Evolutionary conservation across 192 early-diverging fungal genomes (phyloP).

Genomic region (Spinellus fusiger): DNA sequence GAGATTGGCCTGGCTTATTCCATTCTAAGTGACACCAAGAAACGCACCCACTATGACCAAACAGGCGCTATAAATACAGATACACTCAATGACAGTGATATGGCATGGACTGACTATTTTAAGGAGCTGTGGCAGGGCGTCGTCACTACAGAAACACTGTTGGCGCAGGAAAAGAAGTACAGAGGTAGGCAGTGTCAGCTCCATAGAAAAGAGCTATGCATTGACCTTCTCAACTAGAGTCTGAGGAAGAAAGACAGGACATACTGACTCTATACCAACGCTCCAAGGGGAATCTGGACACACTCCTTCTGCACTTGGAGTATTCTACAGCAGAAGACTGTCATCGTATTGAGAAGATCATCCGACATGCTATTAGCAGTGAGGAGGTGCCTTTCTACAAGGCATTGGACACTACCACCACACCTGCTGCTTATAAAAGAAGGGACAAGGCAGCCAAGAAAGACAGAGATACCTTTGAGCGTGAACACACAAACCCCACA

Average conservation of each 20-base stretch:
- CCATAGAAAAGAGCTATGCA: neutral
- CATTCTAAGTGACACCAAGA: slow-evolving; percentile 61
- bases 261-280: slow-evolving; percentile 59
- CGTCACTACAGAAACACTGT: slow-evolving; percentile 69
- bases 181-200: slow-evolving; percentile 35
- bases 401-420: slow-evolving; percentile 48
- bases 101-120: slow-evolving; percentile 82
- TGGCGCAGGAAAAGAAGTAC: slow-evolving; percentile 65
- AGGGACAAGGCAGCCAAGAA: slow-evolving; percentile 56
- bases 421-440: slow-evolving; percentile 36
- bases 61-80: slow-evolving; percentile 55
- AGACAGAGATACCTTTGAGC: slow-evolving; percentile 54
- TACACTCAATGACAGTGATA: slow-evolving; percentile 32
- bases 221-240: slow-evolving; percentile 32
- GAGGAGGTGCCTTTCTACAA: slow-evolving; percentile 46
- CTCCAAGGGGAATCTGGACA: slow-evolving; percentile 64
- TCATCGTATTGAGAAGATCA: slow-evolving; percentile 51
- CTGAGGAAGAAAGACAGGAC: slow-evolving; percentile 69
- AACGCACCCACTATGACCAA: slow-evolving; percentile 64
- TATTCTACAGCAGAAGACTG: slow-evolving; percentile 60
- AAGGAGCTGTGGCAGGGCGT: slow-evolving; percentile 66
- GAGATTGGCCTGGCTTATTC: slow-evolving; percentile 68
- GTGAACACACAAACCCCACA: slow-evolving; percentile 51
- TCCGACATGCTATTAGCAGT: slow-evolving; percentile 57
- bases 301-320: slow-evolving; percentile 57